Percentiles rank a stretch among this genome's conserved stretches.
These are phyloP conservation scores for Chlamydomonas reinhardtii DNA, from an alignment of 163 green algal genomes.

Conservation along the genomic window DNA sequence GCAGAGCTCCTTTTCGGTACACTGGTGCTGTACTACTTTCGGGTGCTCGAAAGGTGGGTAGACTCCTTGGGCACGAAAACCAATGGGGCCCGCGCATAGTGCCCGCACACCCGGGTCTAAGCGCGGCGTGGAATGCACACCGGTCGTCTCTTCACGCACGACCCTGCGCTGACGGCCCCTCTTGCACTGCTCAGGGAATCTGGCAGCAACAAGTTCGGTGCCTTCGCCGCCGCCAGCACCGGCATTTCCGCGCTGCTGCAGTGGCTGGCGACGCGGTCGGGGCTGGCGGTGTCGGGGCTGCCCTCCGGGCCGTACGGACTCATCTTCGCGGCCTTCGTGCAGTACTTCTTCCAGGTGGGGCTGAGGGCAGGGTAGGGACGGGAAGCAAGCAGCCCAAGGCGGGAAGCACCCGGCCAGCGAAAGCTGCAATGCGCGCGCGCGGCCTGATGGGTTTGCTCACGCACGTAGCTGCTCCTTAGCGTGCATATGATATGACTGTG, in stretches of 20 bases:
- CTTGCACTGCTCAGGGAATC: slow-evolving; percentile 27
- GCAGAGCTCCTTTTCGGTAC: slow-evolving; percentile 75
- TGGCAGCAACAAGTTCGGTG: slow-evolving; percentile 66
- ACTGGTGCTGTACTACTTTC: slow-evolving; percentile 77
- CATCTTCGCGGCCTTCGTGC: slow-evolving; percentile 72
- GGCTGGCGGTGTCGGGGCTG: background rate
- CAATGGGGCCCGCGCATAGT: no score
- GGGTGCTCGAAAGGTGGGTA: slow-evolving; percentile 69
- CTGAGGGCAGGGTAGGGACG: no score
- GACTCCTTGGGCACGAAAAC: background rate
- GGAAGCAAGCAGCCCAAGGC: no score
- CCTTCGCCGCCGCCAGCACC: slow-evolving; percentile 46
- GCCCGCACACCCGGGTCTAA: no score
- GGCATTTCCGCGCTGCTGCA: slow-evolving; percentile 49
- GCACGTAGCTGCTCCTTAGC: no score
- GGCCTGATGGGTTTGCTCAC: no score
- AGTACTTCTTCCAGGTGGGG: slow-evolving; percentile 69
- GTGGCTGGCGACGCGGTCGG: background rate
- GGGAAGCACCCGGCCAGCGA: no score
- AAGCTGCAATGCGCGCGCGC: no score
- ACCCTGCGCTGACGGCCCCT: no score
- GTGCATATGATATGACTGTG: no score
- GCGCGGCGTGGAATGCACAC: no score
- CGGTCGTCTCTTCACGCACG: no score
- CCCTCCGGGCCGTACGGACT: slow-evolving; percentile 71